These are phyloP conservation scores for Crithidia thermophila DNA, from an alignment of 208 protist genomes.

Conservation along the genomic window DNA sequence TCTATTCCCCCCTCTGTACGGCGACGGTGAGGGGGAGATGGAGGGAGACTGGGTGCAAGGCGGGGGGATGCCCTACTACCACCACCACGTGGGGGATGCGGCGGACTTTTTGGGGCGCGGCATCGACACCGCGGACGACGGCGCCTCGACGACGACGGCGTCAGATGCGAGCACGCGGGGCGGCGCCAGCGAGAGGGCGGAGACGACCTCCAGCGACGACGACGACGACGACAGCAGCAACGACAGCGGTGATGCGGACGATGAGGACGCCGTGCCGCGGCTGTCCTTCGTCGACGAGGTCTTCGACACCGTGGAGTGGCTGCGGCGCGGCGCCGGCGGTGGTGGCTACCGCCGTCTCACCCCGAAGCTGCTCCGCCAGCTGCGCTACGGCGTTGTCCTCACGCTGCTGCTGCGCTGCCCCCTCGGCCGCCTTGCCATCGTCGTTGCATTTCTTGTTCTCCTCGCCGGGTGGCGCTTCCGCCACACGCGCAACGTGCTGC, in stretches of 20 bases:
- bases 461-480: conserved; percentile 33
- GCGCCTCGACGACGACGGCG: no score
- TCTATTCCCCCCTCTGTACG: no score
- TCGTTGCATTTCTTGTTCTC: conserved; percentile 13
- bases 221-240: not conserved
- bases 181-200: not conserved
- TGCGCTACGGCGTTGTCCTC: conserved; percentile 18
- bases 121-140: no score
- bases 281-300: conserved; percentile 30
- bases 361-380: not conserved
- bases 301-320: conserved; percentile 25
- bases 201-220: not conserved
- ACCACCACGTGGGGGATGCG: no score
- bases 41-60: no score
- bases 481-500: conserved; percentile 39
- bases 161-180: no score
- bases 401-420: conserved; percentile 33
- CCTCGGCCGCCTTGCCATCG: conserved; percentile 19
- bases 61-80: no score
- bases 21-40: not conserved
- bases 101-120: no score
- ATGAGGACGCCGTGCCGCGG: not conserved
- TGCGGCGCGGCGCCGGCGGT: conserved; percentile 4
- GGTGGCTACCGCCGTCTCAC: conserved; percentile 3
- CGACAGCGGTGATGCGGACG: not conserved